Percentiles rank a stretch among this genome's conserved stretches.
phyloP scores from a whole-genome alignment of 768 basidiomycete species.

The Podaxis pistillaris region DNA sequence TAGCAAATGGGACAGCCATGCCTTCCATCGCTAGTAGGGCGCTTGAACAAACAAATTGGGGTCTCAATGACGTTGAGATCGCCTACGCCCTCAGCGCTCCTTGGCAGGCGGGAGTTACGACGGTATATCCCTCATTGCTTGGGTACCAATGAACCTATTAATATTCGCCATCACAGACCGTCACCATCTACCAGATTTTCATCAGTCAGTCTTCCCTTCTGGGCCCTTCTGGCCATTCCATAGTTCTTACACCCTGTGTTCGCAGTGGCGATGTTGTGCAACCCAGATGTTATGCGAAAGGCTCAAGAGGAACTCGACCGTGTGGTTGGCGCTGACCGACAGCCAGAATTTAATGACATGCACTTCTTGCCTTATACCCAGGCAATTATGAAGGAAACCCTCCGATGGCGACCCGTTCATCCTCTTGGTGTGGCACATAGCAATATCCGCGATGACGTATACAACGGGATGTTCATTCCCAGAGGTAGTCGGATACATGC shows the following conservation, averaged over 20 bases:
- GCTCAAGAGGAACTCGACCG: slow-evolving; percentile 32
- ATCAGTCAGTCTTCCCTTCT: slow-evolving; percentile 11
- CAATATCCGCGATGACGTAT: slow-evolving; percentile 32
- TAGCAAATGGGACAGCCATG: slow-evolving; percentile 22
- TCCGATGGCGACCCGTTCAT: slow-evolving; percentile 25
- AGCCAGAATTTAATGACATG: slow-evolving; percentile 26
- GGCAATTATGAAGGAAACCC: slow-evolving; percentile 21
- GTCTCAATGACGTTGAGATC: slow-evolving; percentile 40
- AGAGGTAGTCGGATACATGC: slow-evolving; percentile 28
- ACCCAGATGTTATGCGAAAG: slow-evolving; percentile 24
- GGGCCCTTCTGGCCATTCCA: neutral
- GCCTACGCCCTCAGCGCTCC: slow-evolving; percentile 36
- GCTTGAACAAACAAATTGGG: slow-evolving; percentile 38
- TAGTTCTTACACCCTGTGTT: neutral
- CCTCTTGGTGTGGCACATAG: slow-evolving; percentile 34
- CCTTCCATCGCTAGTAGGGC: slow-evolving; percentile 37
- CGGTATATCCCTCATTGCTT: slow-evolving; percentile 20
- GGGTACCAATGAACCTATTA: neutral
- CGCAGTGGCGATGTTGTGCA: slow-evolving; percentile 27
- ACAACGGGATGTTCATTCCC: slow-evolving; percentile 36
- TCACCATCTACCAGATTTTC: slow-evolving; percentile 11
- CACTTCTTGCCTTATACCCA: slow-evolving; percentile 21
- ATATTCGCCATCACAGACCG: slow-evolving; percentile 1
- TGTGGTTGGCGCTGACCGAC: slow-evolving; percentile 25
- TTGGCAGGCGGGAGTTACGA: slow-evolving; percentile 28